Conservation (phyloP, 139 green algal genomes). For the Coelastrella sp. region DNA sequence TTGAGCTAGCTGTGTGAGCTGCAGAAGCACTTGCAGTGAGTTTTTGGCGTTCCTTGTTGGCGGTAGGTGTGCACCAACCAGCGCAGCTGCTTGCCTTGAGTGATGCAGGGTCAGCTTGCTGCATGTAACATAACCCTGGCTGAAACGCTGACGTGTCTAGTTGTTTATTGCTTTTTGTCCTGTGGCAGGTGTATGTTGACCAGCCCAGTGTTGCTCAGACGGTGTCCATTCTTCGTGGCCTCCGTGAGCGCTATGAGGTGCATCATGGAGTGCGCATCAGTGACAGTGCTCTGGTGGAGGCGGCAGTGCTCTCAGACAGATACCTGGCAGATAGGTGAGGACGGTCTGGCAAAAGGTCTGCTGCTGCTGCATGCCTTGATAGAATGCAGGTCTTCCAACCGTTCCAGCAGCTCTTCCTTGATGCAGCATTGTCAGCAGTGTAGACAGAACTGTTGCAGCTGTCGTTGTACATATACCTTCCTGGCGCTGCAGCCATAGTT, state of each 20-base stretch:
- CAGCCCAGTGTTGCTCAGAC: constrained; percentile 95
- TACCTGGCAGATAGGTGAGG: constrained; percentile 77
- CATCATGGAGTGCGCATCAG: constrained; percentile 98
- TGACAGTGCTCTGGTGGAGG: constrained; percentile 96
- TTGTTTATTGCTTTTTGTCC: too few species aligned
- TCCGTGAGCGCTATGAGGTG: constrained; percentile 96
- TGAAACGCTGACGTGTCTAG: too few species aligned
- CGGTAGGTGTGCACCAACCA: background rate
- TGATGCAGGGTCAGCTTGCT: too few species aligned
- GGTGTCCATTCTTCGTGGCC: constrained; percentile 95
- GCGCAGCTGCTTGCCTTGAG: background rate
- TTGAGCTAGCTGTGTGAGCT: too few species aligned
- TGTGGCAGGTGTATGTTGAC: constrained; percentile 90
- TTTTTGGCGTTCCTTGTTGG: background rate
- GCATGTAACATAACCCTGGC: too few species aligned
- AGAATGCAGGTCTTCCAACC: too few species aligned
- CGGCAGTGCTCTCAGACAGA: constrained; percentile 91
- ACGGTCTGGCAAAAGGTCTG: background rate
- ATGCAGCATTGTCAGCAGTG: too few species aligned
- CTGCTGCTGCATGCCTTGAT: too few species aligned
- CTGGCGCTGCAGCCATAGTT: background rate
- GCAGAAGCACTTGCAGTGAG: too few species aligned
- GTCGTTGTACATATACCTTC: background rate
- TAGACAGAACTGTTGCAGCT: too few species aligned
- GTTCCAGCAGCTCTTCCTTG: too few species aligned